These are phyloP conservation scores for Aspergillus persii DNA, from an alignment of 2,329 filamentous ascomycete species.

Conservation along the genomic window DNA sequence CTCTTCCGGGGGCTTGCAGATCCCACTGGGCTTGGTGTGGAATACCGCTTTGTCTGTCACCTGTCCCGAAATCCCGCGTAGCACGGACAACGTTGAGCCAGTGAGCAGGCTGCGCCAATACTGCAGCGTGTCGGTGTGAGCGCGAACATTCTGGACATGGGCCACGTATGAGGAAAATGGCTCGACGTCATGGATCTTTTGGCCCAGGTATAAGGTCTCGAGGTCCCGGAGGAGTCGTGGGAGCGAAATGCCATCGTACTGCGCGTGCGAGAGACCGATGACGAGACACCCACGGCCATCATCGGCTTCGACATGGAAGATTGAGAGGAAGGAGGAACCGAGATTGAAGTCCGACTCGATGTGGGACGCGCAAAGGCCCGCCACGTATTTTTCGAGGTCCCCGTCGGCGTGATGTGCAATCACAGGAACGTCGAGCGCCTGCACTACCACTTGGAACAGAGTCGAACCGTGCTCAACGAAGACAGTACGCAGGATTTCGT, in stretches of 20 bases:
- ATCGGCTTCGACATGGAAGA: slow-evolving; percentile 47
- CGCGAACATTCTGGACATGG: slow-evolving; percentile 26
- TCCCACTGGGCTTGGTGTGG: slow-evolving; percentile 24
- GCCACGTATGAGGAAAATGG: slow-evolving; percentile 46
- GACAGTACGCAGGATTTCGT: slow-evolving; percentile 64
- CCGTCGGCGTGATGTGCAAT: slow-evolving; percentile 48
- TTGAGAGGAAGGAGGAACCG: slow-evolving; percentile 58
- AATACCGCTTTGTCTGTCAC: slow-evolving; percentile 26
- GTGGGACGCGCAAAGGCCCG: slow-evolving; percentile 51
- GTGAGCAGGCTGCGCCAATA: slow-evolving; percentile 54
- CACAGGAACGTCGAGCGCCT: slow-evolving; percentile 48
- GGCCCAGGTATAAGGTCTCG: slow-evolving; percentile 48
- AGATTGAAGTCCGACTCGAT: slow-evolving; percentile 52
- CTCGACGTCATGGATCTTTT: slow-evolving; percentile 26
- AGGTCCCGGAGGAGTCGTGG: slow-evolving; percentile 59
- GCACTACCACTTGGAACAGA: slow-evolving; percentile 56
- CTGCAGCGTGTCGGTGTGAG: slow-evolving; percentile 47
- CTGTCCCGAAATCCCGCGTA: slow-evolving; percentile 16
- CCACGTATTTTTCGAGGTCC: slow-evolving; percentile 48
- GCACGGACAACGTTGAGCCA: slow-evolving; percentile 47
- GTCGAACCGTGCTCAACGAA: slow-evolving; percentile 54
- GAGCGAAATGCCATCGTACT: slow-evolving; percentile 66
- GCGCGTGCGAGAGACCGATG: slow-evolving; percentile 63
- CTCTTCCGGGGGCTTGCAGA: slow-evolving; percentile 49
- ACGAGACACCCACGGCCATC: slow-evolving; percentile 38